Conservation (phyloP, 2,329 filamentous ascomycete genomes). For the Proliferodiscus dingleyae region DNA sequence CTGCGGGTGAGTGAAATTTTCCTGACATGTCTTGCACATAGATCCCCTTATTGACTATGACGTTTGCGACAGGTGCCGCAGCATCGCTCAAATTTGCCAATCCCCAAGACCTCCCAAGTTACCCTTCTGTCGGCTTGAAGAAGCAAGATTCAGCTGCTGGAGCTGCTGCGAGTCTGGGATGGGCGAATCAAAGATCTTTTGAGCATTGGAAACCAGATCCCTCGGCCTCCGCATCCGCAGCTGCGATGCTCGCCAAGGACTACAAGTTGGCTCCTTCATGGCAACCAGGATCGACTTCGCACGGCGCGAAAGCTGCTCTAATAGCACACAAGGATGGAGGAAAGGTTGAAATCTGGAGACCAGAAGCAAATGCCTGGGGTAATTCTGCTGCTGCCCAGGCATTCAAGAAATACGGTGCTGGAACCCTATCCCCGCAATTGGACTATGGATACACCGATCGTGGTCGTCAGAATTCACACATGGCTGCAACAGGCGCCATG, state of each 20-base stretch:
- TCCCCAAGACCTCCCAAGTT: conserved; percentile 69
- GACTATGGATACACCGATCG: conserved; percentile 44
- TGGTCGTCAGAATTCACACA: conserved; percentile 60
- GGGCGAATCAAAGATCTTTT: conserved; percentile 61
- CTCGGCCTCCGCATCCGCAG: conserved; percentile 54
- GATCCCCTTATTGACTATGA: conserved; percentile 8
- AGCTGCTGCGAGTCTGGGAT: conserved; percentile 69
- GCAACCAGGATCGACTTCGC: conserved; percentile 58
- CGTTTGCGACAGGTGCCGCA: conserved; percentile 45
- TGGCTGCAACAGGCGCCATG: conserved; percentile 75
- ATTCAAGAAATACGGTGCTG: conserved; percentile 46
- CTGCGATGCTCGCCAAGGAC: conserved; percentile 54
- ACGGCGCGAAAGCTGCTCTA: conserved; percentile 70
- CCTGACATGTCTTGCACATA: background rate
- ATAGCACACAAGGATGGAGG: conserved; percentile 54
- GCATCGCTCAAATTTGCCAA: conserved; percentile 66
- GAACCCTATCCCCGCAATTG: conserved; percentile 37
- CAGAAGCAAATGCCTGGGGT: conserved; percentile 43
- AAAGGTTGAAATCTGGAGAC: conserved; percentile 47
- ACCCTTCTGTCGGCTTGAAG: conserved; percentile 60
- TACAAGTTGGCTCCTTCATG: conserved; percentile 51
- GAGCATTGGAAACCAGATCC: conserved; percentile 63
- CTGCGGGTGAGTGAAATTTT: conserved; percentile 42
- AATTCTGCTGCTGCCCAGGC: conserved; percentile 67
- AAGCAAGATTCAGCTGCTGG: conserved; percentile 57